phyloP scores from a whole-genome alignment of 768 basidiomycete species.

The Leccinum incarnatum region DNA sequence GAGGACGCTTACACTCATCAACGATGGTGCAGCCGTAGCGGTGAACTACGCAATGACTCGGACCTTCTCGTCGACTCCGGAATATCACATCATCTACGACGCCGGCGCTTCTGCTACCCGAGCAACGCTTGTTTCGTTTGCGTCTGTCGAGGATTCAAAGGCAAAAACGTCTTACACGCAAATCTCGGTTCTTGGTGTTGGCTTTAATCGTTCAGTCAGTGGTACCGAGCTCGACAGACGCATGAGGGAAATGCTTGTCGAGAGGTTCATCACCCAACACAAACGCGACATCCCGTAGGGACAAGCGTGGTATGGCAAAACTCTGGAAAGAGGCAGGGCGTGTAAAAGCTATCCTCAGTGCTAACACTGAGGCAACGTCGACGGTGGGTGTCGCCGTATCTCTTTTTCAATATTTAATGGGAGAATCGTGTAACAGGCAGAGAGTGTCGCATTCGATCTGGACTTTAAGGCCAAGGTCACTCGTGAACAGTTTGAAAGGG shows the following conservation, averaged over 20 bases:
- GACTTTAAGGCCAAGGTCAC: slow-evolving; percentile 83
- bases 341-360: slow-evolving; percentile 90
- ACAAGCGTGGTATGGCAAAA: slow-evolving; percentile 87
- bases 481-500: slow-evolving; percentile 74
- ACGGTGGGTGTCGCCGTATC: slow-evolving; percentile 45
- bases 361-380: slow-evolving; percentile 77
- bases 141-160: slow-evolving; percentile 46
- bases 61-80: slow-evolving; percentile 64
- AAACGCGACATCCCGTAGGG: slow-evolving; percentile 64
- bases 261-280: slow-evolving; percentile 70
- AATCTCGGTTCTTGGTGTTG: slow-evolving; percentile 77
- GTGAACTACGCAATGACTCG: slow-evolving; percentile 98
- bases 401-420: neutral
- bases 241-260: slow-evolving; percentile 75
- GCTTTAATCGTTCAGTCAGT: slow-evolving; percentile 71
- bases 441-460: slow-evolving; percentile 85
- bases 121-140: slow-evolving; percentile 75
- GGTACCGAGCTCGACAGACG: slow-evolving; percentile 86
- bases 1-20: slow-evolving; percentile 76
- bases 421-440: slow-evolving; percentile 50
- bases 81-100: slow-evolving; percentile 92
- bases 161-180: slow-evolving; percentile 56
- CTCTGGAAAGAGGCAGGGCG: slow-evolving; percentile 91
- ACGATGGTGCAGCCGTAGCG: slow-evolving; percentile 94
- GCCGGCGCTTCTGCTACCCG: slow-evolving; percentile 83